phyloP scores from a whole-genome alignment of 768 basidiomycete genomes.

The Trametes sanguinea region DNA sequence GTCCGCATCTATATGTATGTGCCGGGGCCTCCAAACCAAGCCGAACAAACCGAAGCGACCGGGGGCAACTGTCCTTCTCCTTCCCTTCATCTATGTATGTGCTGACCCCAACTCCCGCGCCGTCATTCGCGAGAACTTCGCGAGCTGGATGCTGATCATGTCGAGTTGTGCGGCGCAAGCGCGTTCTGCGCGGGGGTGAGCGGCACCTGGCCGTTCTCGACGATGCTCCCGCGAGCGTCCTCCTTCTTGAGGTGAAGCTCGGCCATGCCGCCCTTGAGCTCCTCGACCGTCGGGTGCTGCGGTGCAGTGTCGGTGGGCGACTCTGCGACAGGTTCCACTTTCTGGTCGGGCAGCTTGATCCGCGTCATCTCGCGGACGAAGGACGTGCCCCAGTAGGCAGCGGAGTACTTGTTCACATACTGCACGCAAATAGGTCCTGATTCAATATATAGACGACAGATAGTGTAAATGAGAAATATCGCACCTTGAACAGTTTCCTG shows the following conservation, averaged over 20 bases:
- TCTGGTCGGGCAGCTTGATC: conserved; percentile 46
- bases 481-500: conserved; percentile 85
- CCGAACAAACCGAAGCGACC: not conserved
- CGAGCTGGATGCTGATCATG: not conserved
- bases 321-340: conserved; percentile 41
- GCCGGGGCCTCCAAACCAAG: too few relatives aligned
- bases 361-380: conserved; percentile 85
- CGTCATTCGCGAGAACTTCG: too few relatives aligned
- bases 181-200: conserved; percentile 27
- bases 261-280: conserved; percentile 34
- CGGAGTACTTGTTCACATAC: conserved; percentile 94
- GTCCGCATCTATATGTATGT: conserved; percentile 6
- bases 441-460: not conserved
- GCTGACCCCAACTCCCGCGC: not conserved
- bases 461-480: conserved; percentile 18
- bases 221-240: conserved; percentile 26
- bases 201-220: conserved; percentile 29
- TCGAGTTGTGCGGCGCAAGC: conserved; percentile 22
- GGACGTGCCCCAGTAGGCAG: conserved; percentile 89
- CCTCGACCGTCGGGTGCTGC: conserved; percentile 18
- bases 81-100: not conserved
- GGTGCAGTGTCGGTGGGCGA: conserved; percentile 5
- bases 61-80: not conserved
- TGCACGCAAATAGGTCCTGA: conserved; percentile 9
- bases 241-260: conserved; percentile 31